phyloP scores from a whole-genome alignment of 108 stramenopile species.

The Stephanodiscus triporus region DNA sequence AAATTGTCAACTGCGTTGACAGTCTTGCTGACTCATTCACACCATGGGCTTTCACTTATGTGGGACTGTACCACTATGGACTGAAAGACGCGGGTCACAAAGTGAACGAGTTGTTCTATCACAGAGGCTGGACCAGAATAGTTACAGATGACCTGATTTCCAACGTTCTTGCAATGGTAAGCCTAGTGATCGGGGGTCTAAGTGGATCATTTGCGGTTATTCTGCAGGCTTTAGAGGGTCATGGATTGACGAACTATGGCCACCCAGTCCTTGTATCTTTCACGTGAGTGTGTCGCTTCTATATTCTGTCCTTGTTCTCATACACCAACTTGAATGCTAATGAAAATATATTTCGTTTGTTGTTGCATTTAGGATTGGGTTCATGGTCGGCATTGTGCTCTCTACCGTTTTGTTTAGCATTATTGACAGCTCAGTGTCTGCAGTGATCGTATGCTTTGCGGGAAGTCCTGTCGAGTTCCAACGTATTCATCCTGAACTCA shows the following conservation, averaged over 20 bases:
- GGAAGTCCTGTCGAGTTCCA: constrained; percentile 85
- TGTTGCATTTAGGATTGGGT: constrained; percentile 53
- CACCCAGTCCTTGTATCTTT: constrained; percentile 65
- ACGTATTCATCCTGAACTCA: constrained; percentile 80
- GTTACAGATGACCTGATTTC: constrained; percentile 87
- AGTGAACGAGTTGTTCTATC: constrained; percentile 79
- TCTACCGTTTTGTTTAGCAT: constrained; percentile 75
- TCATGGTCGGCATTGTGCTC: constrained; percentile 73
- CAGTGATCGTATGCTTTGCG: constrained; percentile 92
- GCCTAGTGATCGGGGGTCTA: constrained; percentile 75
- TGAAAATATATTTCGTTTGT: background rate
- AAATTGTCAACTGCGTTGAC: constrained; percentile 70
- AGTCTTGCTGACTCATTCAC: constrained; percentile 68
- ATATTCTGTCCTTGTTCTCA: constrained; percentile 4
- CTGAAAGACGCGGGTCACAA: constrained; percentile 72
- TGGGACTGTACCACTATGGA: constrained; percentile 88
- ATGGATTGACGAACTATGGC: constrained; percentile 52
- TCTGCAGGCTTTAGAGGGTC: constrained; percentile 55
- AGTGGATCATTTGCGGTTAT: constrained; percentile 72
- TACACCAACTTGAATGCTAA: background rate
- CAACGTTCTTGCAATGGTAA: constrained; percentile 74
- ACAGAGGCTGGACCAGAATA: constrained; percentile 86
- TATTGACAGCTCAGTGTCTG: constrained; percentile 81
- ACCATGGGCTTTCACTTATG: constrained; percentile 86
- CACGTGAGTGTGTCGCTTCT: constrained; percentile 47